Percentiles rank a stretch among this genome's conserved stretches.
These are phyloP conservation scores for Gyrodon lividus DNA, from an alignment of 768 basidiomycete genomes.

Conservation along the genomic window DNA sequence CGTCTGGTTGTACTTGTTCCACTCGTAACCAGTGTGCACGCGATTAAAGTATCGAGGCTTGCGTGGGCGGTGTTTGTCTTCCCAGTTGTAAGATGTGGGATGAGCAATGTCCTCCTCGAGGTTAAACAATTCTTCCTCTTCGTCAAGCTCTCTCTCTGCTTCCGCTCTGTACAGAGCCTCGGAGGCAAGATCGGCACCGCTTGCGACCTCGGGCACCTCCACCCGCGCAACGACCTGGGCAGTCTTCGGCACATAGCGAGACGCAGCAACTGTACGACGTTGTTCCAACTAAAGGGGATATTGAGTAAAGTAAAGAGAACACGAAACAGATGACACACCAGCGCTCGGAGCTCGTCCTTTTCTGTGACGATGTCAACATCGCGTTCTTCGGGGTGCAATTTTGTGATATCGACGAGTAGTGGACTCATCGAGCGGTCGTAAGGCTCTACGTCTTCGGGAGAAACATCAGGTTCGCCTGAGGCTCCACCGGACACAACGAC, in stretches of 20 bases:
- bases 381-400: slow-evolving; percentile 73
- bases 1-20: slow-evolving; percentile 99
- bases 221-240: slow-evolving; percentile 58
- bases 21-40: slow-evolving; percentile 98
- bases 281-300: slow-evolving; percentile 53
- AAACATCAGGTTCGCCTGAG: slow-evolving; percentile 35
- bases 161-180: slow-evolving; percentile 91
- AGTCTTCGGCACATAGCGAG: slow-evolving; percentile 83
- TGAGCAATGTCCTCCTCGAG: slow-evolving; percentile 85
- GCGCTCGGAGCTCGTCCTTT: slow-evolving; percentile 55
- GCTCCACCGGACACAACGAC: slow-evolving; percentile 34
- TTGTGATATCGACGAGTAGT: slow-evolving; percentile 65
- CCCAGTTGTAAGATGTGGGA: slow-evolving; percentile 92
- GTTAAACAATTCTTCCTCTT: slow-evolving; percentile 95
- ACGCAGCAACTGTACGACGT: slow-evolving; percentile 78
- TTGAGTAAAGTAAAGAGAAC: slow-evolving; percentile 5
- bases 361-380: slow-evolving; percentile 76
- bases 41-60: slow-evolving; percentile 99
- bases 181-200: slow-evolving; percentile 74
- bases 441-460: slow-evolving; percentile 66
- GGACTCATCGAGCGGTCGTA: slow-evolving; percentile 91
- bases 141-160: slow-evolving; percentile 89
- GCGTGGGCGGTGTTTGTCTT: slow-evolving; percentile 95
- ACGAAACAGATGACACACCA: slow-evolving; percentile 50
- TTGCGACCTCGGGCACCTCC: slow-evolving; percentile 55